Base-by-base conservation (phyloP, 1,284 basidiomycete species). In the Leccinum subfulvum region DNA sequence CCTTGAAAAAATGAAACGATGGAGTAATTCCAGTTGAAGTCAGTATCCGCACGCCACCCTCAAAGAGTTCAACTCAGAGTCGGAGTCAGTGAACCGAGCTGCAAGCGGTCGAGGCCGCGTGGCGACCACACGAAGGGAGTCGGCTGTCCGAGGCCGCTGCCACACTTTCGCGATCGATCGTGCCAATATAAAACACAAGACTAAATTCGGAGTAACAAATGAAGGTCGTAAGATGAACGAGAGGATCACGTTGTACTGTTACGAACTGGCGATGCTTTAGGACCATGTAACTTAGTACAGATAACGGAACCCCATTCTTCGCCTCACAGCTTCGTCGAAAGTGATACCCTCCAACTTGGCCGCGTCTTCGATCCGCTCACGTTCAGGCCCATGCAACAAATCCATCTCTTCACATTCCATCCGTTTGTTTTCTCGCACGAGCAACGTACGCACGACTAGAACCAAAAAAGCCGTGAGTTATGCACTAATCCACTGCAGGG, bases 311-410 rank as follows among this genome's bases (percentile, higher is more conserved):
- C 64, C 62, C 69, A 78, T 84, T 61, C 81, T 76, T 58, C 78
- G 78, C 65, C 79, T 78, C 72, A 84, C 77, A 4, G 82, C 84
- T 65, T 84, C 77, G 11, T 83, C 82, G 56, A 84, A 81, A 0
- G 80, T 80, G 14, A 84, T 77, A 3, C 81, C 81, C 64, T 85
- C 82, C 49, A 85, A 65, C 61, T 73, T 73, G 8, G 83, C 82
- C 8, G 82, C 82, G 59, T 83, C 81, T 66, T 81, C 79, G 6
- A 84, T 79, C 52, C 83, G 75, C 16, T 73, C 68, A 21, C 78
- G 73, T 64, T 81, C 75, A 3, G 78, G 74, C 18, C 75, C 79
- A 62, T 78, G 68, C 69, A 84, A 70, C 13, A 78, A 77, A 11
- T 77, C 71, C 58, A 76, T 73, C 62, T 85, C 81, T 61, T 81